These are phyloP conservation scores for Chalciporus sphaerocephalus DNA, from an alignment of 768 basidiomycete genomes.

Conservation along the genomic window DNA sequence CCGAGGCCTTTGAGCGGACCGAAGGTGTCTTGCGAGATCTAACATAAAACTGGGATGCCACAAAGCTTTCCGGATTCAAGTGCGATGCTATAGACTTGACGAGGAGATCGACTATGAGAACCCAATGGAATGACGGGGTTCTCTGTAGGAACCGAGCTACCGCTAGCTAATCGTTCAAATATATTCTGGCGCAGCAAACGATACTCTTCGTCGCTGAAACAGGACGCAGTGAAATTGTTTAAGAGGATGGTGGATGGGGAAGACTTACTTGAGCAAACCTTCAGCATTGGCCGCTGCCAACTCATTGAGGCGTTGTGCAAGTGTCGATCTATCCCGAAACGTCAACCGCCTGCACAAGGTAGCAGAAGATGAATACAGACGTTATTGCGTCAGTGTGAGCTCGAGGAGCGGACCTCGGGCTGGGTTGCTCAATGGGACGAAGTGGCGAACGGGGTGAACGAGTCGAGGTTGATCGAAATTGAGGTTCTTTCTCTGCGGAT, in stretches of 20 bases:
- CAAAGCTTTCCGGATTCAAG: conserved; percentile 17
- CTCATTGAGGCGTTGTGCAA: conserved; percentile 79
- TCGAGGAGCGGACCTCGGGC: conserved; percentile 23
- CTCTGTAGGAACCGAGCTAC: conserved; percentile 57
- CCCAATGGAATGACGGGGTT: conserved; percentile 55
- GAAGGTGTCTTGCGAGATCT: conserved; percentile 46
- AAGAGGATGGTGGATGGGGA: not conserved
- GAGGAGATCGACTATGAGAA: conserved; percentile 27
- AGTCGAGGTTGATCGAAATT: conserved; percentile 10
- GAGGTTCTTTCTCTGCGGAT: conserved; percentile 18
- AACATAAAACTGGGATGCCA: conserved; percentile 27
- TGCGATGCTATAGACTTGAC: conserved; percentile 19
- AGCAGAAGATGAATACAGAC: conserved; percentile 36
- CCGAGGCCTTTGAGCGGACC: conserved; percentile 48
- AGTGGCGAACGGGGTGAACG: conserved; percentile 21
- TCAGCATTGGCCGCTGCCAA: conserved; percentile 76
- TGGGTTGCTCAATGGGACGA: conserved; percentile 21
- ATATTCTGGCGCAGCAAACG: conserved; percentile 78
- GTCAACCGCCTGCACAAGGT: conserved; percentile 9
- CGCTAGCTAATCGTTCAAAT: conserved; percentile 71
- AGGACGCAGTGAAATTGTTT: conserved; percentile 1
- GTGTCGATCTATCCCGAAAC: conserved; percentile 49
- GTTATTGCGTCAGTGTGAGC: conserved; percentile 49
- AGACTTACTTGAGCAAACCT: conserved; percentile 66
- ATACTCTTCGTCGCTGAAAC: conserved; percentile 78